Base-by-base conservation (phyloP, 768 basidiomycete genomes). In the Phlegmacium glaucopus region DNA sequence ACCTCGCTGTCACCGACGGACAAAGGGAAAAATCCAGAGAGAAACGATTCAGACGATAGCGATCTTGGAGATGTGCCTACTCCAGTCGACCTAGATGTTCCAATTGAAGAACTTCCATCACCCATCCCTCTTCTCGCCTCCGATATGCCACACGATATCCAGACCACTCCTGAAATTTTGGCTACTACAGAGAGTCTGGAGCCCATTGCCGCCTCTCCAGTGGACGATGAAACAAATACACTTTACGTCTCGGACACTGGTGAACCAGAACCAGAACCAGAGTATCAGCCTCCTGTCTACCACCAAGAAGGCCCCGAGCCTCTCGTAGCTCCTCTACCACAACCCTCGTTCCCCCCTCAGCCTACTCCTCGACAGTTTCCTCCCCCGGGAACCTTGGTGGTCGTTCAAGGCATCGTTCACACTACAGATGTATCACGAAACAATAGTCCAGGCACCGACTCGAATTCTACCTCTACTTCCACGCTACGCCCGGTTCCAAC, bases 321-420 rank as follows among this genome's bases (percentile, higher is more conserved):
- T 48, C 26, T 34, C 22, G 40, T 36, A 44, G 13, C 36, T 4
- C 34, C 48, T 44, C 56, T 29, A 42, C 45, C 47, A 18, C 53
- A 43, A 28, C 49, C 32, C 32, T 45, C 53, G 28, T 45, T 12
- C 16, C 55, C 36, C 25, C 52, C 26, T 22, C 49, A 30, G 45
- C 42, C 39, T 29, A 42, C 61, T 27, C 58, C 62, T n/a, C 68
- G 78, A 16, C 74, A 75, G 45, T 87, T 87, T 59, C 85, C 85
- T 29, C 82, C 85, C 0, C 82, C 86, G 0, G 86, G 87, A 11
- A 88, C 87, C 2, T 74, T 90, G 3, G 87, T 90, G 18, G 85
- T 90, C 29, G 87, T 90, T 0, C 87, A 90, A 64, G 87, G 87
- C 41, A 86, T 89, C 34, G 87, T 89, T 1, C 86, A 89, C 52